A percentile compares a stretch with the other conserved stretches of the same genome.
Conservation (phyloP, 768 basidiomycete species). For the Suillus plorans region DNA sequence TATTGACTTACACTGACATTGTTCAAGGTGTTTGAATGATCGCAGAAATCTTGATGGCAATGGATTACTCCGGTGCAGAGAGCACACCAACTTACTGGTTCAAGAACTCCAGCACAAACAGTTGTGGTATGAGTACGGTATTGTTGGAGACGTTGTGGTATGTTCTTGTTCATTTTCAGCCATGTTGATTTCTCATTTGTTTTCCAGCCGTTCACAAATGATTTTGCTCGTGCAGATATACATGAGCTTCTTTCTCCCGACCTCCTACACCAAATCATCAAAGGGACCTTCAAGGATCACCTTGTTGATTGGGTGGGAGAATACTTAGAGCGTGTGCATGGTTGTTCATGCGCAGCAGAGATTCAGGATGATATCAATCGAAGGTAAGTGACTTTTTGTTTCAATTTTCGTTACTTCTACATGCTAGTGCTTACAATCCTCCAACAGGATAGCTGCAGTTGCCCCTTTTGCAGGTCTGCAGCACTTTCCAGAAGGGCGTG, state of each 20-base stretch:
- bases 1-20: background rate
- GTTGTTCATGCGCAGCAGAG: background rate
- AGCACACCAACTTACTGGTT: constrained; percentile 21
- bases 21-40: constrained; percentile 25
- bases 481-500: constrained; percentile 16
- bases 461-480: constrained; percentile 17
- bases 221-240: background rate
- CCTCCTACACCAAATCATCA: constrained; percentile 10
- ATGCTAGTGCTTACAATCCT: no score
- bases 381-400: no score
- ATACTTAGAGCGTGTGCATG: background rate
- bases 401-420: no score
- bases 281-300: constrained; percentile 9
- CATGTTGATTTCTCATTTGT: background rate
- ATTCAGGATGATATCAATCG: constrained; percentile 1
- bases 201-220: background rate
- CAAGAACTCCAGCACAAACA: constrained; percentile 15
- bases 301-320: constrained; percentile 12
- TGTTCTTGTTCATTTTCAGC: background rate
- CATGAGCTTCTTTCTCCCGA: background rate
- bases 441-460: constrained; percentile 23
- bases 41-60: constrained; percentile 24
- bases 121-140: constrained; percentile 36
- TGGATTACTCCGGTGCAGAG: constrained; percentile 20
- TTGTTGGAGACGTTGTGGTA: constrained; percentile 33